Conservation (phyloP, 352 stramenopile genomes). For the Globisporangium orthogonon region DNA sequence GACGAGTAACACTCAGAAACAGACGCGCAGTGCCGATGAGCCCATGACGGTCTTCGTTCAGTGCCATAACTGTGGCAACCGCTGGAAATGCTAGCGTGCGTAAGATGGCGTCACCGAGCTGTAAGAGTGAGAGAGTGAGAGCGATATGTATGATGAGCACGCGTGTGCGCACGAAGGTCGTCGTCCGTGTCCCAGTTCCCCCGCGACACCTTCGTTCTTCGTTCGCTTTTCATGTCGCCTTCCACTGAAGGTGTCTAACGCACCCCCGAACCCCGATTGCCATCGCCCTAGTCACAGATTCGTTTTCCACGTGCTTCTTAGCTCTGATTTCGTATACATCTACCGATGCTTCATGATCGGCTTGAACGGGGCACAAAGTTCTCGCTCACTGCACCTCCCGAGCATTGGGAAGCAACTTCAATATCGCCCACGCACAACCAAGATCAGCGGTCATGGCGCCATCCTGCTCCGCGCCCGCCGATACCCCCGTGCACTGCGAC, state of each 20-base stretch:
- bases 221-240: not conserved
- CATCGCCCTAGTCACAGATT: not conserved
- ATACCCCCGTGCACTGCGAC: not conserved
- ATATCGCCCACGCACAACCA: not conserved
- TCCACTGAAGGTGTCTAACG: not conserved
- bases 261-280: not conserved
- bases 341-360: not conserved
- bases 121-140: not conserved
- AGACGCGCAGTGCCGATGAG: constrained; percentile 96
- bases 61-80: constrained; percentile 95
- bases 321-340: too few species aligned
- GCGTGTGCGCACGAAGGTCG: too few species aligned
- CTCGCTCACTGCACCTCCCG: not conserved
- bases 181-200: not conserved
- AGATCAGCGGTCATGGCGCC: not conserved
- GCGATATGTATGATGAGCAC: not conserved
- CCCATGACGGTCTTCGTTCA: constrained; percentile 97
- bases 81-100: constrained; percentile 87
- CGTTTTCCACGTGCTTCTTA: not conserved
- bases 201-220: not conserved
- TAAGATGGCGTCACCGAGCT: not conserved
- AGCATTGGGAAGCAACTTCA: not conserved
- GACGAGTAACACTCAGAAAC: constrained; percentile 96
- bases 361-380: not conserved
- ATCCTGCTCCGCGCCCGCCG: not conserved